Conservation (phyloP, 768 basidiomycete genomes). For the Suillus weaverae region DNA sequence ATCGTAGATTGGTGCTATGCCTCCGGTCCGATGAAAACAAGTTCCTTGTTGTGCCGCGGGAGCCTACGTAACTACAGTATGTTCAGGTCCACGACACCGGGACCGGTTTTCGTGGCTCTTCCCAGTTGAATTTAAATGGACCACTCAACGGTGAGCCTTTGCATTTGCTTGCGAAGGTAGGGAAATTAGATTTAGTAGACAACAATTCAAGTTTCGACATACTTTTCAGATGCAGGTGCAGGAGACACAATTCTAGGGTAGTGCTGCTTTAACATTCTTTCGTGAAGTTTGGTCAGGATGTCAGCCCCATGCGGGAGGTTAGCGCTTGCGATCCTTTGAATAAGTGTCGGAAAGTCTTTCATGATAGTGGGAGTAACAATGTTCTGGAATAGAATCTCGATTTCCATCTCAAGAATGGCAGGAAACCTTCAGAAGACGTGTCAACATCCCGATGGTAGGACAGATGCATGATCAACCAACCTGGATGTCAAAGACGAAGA, state of each 20-base stretch:
- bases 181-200: neutral
- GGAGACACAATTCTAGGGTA: neutral
- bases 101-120: neutral
- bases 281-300: conserved; percentile 9
- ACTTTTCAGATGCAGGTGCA: neutral
- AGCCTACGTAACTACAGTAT: neutral
- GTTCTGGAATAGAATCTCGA: conserved; percentile 11
- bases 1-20: neutral
- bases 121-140: neutral
- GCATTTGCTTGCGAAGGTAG: neutral
- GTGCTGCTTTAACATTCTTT: conserved; percentile 9
- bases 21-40: neutral
- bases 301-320: conserved; percentile 15
- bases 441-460: neutral
- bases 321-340: conserved; percentile 8
- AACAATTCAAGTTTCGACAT: neutral
- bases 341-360: conserved; percentile 5
- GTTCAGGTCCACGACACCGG: neutral
- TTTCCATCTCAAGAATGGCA: conserved; percentile 9
- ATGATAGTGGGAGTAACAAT: conserved; percentile 6
- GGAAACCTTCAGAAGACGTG: conserved; percentile 5
- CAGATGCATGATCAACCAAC: conserved; percentile 12
- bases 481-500: conserved; percentile 27
- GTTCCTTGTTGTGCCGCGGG: neutral
- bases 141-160: neutral